Conservation (phyloP, 192 early-diverging fungal species). For the Haplosporangium gracile region DNA sequence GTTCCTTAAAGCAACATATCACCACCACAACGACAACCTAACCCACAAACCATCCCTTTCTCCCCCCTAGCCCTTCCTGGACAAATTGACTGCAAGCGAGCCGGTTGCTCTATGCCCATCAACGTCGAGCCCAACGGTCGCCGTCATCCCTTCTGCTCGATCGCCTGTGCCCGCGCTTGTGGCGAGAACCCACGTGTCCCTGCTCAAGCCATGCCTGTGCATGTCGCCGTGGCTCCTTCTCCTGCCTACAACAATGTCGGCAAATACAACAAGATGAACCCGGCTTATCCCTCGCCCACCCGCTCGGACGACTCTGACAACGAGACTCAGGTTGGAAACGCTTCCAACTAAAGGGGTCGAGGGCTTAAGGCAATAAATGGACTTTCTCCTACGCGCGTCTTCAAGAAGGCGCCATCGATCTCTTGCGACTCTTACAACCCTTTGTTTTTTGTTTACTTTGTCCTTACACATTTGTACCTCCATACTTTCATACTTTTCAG, state of each 20-base stretch:
- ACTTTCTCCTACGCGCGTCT: neutral
- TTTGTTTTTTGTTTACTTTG: no score
- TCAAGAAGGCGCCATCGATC: no score
- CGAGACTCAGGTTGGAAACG: neutral
- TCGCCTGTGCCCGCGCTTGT: slow-evolving; percentile 26
- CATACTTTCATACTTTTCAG: no score
- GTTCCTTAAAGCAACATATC: neutral
- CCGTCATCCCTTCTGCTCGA: slow-evolving; percentile 36
- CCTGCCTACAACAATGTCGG: neutral
- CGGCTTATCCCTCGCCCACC: neutral
- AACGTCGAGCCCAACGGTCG: slow-evolving; percentile 16
- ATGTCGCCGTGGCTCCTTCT: neutral
- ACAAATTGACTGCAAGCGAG: slow-evolving; percentile 20
- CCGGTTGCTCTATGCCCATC: slow-evolving; percentile 24
- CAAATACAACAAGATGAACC: neutral
- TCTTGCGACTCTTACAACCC: no score
- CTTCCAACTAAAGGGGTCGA: neutral
- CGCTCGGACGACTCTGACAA: neutral
- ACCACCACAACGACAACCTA: neutral
- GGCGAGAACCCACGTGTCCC: slow-evolving; percentile 26
- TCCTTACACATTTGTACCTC: no score
- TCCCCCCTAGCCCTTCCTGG: slow-evolving; percentile 6
- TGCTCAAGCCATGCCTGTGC: neutral
- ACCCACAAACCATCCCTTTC: neutral
- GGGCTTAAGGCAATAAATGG: neutral